These are phyloP conservation scores for Curvularia sp. DNA, from an alignment of 2,329 filamentous ascomycete species.

Conservation along the genomic window DNA sequence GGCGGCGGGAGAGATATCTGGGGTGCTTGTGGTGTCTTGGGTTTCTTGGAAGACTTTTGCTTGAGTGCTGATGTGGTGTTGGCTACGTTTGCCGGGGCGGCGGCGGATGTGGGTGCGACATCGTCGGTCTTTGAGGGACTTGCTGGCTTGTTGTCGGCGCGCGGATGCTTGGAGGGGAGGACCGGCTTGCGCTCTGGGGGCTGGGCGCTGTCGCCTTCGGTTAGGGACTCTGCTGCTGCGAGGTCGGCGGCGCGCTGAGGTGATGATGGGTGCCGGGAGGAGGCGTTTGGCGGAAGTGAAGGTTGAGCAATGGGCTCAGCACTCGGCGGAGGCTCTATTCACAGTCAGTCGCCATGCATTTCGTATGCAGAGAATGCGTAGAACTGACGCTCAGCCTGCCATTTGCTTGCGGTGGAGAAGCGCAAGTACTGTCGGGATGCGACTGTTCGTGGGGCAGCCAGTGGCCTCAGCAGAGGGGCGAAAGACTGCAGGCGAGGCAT, in stretches of 20 bases:
- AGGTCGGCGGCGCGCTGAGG: constrained; percentile 43
- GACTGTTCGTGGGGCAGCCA: constrained; percentile 47
- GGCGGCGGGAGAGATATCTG: constrained; percentile 31
- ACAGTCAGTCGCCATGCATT: constrained; percentile 1
- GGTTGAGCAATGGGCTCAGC: constrained; percentile 33
- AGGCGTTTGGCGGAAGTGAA: constrained; percentile 28
- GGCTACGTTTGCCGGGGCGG: constrained; percentile 5
- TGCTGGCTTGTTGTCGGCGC: constrained; percentile 14
- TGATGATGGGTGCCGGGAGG: constrained; percentile 42
- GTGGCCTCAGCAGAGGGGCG: constrained; percentile 51
- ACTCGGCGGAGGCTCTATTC: constrained; percentile 32
- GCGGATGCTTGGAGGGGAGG: constrained; percentile 27
- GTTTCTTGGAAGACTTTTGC: constrained; percentile 14
- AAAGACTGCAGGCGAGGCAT: constrained; percentile 50
- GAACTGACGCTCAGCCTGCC: constrained; percentile 38
- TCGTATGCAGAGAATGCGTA: neutral
- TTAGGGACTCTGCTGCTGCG: constrained; percentile 44
- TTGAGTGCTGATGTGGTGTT: constrained; percentile 18
- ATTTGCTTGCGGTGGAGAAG: constrained; percentile 48
- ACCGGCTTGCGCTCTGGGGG: constrained; percentile 31
- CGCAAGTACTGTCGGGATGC: constrained; percentile 50
- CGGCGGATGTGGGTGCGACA: constrained; percentile 6
- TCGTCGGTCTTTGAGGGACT: constrained; percentile 2
- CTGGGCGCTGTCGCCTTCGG: constrained; percentile 44
- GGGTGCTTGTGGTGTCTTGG: constrained; percentile 6